Evolutionary conservation across 2,329 filamentous ascomycete genomes (phyloP).

Genomic region (Cercospora sp.): DNA sequence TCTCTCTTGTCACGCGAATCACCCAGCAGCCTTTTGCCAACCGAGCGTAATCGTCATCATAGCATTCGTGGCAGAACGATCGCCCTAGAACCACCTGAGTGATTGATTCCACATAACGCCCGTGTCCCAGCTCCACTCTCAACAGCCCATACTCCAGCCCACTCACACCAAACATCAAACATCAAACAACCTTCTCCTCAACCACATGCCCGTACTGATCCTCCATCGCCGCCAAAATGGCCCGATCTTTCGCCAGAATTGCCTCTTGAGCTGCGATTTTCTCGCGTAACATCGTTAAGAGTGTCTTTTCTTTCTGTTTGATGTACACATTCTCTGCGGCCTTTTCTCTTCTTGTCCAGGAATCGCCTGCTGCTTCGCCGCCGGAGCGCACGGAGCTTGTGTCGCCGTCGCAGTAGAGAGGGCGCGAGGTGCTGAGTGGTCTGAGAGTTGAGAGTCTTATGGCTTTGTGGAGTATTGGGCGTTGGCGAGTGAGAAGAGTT

Average conservation of each 20-base stretch:
- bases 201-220: conserved; percentile 7
- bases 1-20: not conserved
- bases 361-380: conserved; percentile 52
- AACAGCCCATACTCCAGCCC: not conserved
- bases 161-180: not conserved
- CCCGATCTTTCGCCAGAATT: conserved; percentile 19
- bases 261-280: conserved; percentile 71
- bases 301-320: conserved; percentile 79
- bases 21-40: not conserved
- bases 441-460: not conserved
- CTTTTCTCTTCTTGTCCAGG: conserved; percentile 83
- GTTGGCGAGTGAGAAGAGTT: not conserved
- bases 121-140: not conserved
- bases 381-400: conserved; percentile 39
- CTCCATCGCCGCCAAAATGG: conserved; percentile 19
- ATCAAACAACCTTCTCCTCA: not conserved
- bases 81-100: not conserved
- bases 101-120: not conserved
- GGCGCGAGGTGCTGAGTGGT: not conserved
- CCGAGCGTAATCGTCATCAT: not conserved
- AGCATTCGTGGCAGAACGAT: not conserved
- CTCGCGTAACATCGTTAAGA: conserved; percentile 64
- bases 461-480: not conserved
- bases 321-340: conserved; percentile 80
- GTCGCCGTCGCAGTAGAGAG: conserved; percentile 34